Evolutionary conservation across 306 rosid species (phyloP), one percentile per base, ranked within the genome.

Genomic region (Comarum palustre): DNA sequence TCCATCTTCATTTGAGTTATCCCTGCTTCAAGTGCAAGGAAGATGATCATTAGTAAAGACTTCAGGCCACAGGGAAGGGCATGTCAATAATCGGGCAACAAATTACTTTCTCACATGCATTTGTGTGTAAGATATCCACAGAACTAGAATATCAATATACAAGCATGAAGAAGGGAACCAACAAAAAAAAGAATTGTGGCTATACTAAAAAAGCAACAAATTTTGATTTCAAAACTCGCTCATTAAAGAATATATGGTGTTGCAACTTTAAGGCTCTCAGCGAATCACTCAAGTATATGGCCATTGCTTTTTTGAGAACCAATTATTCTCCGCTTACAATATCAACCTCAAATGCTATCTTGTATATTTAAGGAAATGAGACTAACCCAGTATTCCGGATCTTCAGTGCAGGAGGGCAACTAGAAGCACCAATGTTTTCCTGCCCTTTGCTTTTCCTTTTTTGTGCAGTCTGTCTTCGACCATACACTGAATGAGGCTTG

Each of bases 401-500:
- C 82, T 75, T 78, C 6, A 72, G 70, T 47, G 66, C 69, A 17
- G 89, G 81, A 31, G 78, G 71, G 47, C 79, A 81, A 78, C 83
- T 75, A 8, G 22, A 57, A 46, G 89, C 81, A 34, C 13, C 78
- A 19, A 31, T 20, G 19, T 78, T 60, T 31, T 64, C 80, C 78
- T 66, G 80, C 75, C 71, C 91, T 16, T 46, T 62, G 31, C 74
- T 63, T 39, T 84, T 86, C 70, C 70, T 66, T 85, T 80, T 75
- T 17, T 69, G 48, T 20, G 82, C 39, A 74, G 74, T 50, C 9
- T n/a, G 62, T 59, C 77, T 76, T 46, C 86, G 73, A 31, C 60
- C 68, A 55, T 76, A 82, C 29, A 78, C 80, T 19, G 96, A 79
- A 63, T 66, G 58, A 68, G 87, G 80, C 78, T 74, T 86, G 19